Evolutionary conservation across 2,329 filamentous ascomycete species (phyloP).

Genomic region (Colletotrichum sp.): DNA sequence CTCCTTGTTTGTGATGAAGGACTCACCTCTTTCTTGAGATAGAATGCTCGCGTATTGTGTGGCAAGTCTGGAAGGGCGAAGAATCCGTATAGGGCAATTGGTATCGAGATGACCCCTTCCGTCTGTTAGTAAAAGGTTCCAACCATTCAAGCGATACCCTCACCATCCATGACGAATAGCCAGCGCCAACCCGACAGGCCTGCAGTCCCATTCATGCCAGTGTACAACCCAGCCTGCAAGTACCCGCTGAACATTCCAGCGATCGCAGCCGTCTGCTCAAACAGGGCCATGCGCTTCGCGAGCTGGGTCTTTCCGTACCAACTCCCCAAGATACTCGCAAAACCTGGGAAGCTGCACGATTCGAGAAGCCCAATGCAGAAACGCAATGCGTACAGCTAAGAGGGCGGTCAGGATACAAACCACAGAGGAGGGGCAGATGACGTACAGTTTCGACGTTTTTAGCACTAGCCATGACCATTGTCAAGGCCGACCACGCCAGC

Average conservation of each 20-base stretch:
- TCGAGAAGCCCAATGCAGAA: slow-evolving; percentile 49
- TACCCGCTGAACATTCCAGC: slow-evolving; percentile 63
- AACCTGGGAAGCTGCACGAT: slow-evolving; percentile 30
- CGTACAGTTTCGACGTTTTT: slow-evolving; percentile 26
- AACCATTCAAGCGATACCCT: not conserved
- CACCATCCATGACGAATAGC: slow-evolving; percentile 45
- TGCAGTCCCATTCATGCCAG: slow-evolving; percentile 32
- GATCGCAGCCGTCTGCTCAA: slow-evolving; percentile 55
- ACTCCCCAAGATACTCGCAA: slow-evolving; percentile 41
- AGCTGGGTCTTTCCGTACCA: slow-evolving; percentile 44
- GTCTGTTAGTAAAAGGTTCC: not conserved
- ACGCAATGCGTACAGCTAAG: slow-evolving; percentile 43
- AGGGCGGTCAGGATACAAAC: not conserved
- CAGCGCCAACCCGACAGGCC: slow-evolving; percentile 41
- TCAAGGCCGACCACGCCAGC: slow-evolving; percentile 25
- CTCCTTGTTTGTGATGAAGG: too few species aligned
- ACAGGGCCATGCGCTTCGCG: slow-evolving; percentile 56
- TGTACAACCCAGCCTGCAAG: slow-evolving; percentile 57
- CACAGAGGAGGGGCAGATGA: not conserved
- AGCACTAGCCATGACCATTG: slow-evolving; percentile 20
- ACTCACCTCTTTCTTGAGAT: not conserved
- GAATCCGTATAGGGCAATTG: slow-evolving; percentile 25
- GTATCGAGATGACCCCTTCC: slow-evolving; percentile 22
- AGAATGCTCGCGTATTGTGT: slow-evolving; percentile 19
- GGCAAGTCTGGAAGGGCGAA: slow-evolving; percentile 25